A percentile compares a stretch with the other conserved stretches of the same genome.
phyloP scores from a whole-genome alignment of 106 monocot genomes.

The Gastrodia elata region DNA sequence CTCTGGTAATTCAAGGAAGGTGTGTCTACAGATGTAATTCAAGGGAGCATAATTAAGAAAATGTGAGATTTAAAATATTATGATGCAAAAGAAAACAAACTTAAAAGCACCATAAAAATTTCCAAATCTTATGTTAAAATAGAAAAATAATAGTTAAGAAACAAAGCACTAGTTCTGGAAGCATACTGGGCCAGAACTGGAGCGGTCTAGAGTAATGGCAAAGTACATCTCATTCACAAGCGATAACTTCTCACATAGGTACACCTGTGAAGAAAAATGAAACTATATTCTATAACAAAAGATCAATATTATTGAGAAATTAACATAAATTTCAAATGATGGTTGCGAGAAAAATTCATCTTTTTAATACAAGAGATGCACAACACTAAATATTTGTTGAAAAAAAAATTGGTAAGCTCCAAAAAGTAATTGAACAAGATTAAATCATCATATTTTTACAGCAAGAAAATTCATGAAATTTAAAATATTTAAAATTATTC shows the following conservation, averaged over 20 bases:
- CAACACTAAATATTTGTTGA: not conserved
- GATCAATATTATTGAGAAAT: not conserved
- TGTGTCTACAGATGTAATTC: not conserved
- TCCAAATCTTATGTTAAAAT: not conserved
- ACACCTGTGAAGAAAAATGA: slow-evolving; percentile 46
- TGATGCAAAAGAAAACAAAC: slow-evolving; percentile 1
- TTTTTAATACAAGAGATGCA: not conserved
- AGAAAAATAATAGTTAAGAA: not conserved
- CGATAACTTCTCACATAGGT: slow-evolving; percentile 82
- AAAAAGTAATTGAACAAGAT: not conserved
- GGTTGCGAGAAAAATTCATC: not conserved
- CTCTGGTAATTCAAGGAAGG: not conserved
- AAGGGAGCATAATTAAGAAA: not conserved
- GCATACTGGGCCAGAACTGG: slow-evolving; percentile 89
- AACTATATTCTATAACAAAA: not conserved
- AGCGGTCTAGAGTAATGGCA: slow-evolving; percentile 88
- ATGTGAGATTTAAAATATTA: not conserved
- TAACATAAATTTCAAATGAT: not conserved
- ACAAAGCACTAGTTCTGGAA: not conserved
- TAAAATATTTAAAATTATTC: too few relatives aligned
- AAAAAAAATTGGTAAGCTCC: not conserved
- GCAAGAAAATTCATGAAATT: not conserved
- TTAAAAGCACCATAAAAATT: not conserved
- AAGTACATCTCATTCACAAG: slow-evolving; percentile 99
- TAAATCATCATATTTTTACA: not conserved